Evolutionary conservation across 306 rosid genomes (phyloP).

Genomic region (Fragaria vesca): DNA sequence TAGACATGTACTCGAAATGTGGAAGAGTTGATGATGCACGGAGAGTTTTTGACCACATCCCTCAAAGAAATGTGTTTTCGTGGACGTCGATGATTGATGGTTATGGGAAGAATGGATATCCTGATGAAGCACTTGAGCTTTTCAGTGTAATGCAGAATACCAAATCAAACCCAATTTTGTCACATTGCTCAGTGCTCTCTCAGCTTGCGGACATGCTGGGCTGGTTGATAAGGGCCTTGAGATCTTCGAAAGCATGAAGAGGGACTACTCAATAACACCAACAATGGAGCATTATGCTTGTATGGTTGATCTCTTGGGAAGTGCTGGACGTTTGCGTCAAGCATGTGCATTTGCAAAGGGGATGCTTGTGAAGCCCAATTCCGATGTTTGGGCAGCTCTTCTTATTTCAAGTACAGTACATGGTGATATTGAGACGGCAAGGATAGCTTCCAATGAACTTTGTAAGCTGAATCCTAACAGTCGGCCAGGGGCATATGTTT

Average conservation of each 20-base stretch:
- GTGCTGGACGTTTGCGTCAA: conserved; percentile 62
- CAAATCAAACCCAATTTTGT: conserved; percentile 58
- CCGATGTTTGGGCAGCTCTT: conserved; percentile 88
- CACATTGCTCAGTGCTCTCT: conserved; percentile 75
- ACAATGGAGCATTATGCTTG: conserved; percentile 92
- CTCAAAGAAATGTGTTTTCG: conserved; percentile 67
- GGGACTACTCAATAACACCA: conserved; percentile 57
- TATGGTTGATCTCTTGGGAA: conserved; percentile 85
- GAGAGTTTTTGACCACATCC: conserved; percentile 67
- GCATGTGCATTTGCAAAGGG: conserved; percentile 69
- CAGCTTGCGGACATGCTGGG: conserved; percentile 90
- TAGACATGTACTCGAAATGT: conserved; percentile 86
- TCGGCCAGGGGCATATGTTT: conserved; percentile 84
- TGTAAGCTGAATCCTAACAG: conserved; percentile 57
- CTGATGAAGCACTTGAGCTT: conserved; percentile 67
- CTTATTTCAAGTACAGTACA: conserved; percentile 81
- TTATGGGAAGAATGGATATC: conserved; percentile 80
- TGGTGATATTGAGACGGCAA: conserved; percentile 71
- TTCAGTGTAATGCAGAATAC: conserved; percentile 51
- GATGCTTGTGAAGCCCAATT: conserved; percentile 76
- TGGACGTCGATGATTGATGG: conserved; percentile 99
- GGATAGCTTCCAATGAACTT: conserved; percentile 62
- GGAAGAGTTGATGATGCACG: conserved; percentile 65
- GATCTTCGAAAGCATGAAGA: conserved; percentile 69
- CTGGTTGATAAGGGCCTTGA: conserved; percentile 64